Evolutionary conservation across 257 asterid genomes (phyloP).

Genomic region (Hygrophila difformis): DNA sequence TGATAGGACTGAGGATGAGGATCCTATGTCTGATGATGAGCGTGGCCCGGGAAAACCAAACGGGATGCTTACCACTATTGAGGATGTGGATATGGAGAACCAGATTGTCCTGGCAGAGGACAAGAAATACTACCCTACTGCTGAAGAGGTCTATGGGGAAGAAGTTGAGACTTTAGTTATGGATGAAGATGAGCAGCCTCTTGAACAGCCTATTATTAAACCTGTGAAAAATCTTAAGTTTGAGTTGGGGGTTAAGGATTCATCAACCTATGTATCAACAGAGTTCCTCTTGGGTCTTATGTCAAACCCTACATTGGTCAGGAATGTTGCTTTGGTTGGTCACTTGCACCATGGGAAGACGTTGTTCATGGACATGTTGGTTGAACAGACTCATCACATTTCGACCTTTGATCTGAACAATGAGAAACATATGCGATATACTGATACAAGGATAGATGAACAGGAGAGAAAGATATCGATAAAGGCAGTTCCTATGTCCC

Average conservation of each 20-base stretch:
- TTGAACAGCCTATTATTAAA: conserved; percentile 72
- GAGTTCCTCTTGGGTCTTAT: conserved; percentile 88
- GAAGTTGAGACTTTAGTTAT: conserved; percentile 92
- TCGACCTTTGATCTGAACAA: conserved; percentile 86
- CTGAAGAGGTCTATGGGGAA: conserved; percentile 96
- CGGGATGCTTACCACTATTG: conserved; percentile 68
- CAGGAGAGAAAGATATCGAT: conserved; percentile 94
- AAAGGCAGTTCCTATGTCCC: conserved; percentile 84
- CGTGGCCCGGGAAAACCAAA: conserved; percentile 65
- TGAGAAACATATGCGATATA: conserved; percentile 94
- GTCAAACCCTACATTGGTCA: conserved; percentile 76
- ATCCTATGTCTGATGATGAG: conserved; percentile 57
- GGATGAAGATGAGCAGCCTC: conserved; percentile 97
- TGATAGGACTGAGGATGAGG: conserved; percentile 60
- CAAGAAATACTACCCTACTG: conserved; percentile 91
- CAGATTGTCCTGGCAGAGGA: conserved; percentile 93
- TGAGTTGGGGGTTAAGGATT: conserved; percentile 91
- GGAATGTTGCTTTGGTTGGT: conserved; percentile 94
- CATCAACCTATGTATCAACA: conserved; percentile 82
- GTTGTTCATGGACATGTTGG: conserved; percentile 89
- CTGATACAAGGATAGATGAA: conserved; percentile 94
- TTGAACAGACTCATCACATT: conserved; percentile 92
- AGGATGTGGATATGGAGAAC: conserved; percentile 82
- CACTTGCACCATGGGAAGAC: conserved; percentile 86
- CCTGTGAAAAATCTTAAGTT: conserved; percentile 89